Evolutionary conservation across 805 yeast species (phyloP).

Genomic region (Saccharomycopsis sp.): DNA sequence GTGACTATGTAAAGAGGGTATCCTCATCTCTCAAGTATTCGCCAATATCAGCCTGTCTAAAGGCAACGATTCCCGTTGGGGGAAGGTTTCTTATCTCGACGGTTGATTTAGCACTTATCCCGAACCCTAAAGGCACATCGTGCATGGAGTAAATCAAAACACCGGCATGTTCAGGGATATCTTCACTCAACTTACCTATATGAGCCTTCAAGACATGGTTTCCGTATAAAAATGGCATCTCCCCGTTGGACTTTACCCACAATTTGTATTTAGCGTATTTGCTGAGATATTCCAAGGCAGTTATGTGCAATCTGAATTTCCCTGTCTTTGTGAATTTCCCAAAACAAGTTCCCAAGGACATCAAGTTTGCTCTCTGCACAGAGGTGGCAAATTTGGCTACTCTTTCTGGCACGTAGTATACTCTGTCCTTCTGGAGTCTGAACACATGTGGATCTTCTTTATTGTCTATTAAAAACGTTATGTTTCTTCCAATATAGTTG

Average conservation of each 20-base stretch:
- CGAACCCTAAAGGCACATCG: constrained; percentile 92
- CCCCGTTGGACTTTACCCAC: constrained; percentile 97
- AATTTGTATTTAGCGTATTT: constrained; percentile 87
- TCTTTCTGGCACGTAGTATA: constrained; percentile 80
- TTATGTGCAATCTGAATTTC: constrained; percentile 89
- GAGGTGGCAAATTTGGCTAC: constrained; percentile 85
- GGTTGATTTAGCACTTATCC: constrained; percentile 89
- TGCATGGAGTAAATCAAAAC: constrained; percentile 85
- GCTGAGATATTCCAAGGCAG: constrained; percentile 77
- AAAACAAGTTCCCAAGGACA: constrained; percentile 89
- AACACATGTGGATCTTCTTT: constrained; percentile 84
- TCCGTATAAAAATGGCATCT: constrained; percentile 96
- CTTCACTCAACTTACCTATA: constrained; percentile 93
- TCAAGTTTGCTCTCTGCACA: constrained; percentile 79
- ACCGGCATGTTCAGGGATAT: constrained; percentile 97
- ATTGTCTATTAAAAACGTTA: constrained; percentile 78
- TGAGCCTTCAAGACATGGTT: constrained; percentile 96
- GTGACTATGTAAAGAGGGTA: constrained; percentile 68
- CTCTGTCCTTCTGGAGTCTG: constrained; percentile 93
- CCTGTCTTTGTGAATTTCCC: constrained; percentile 98
- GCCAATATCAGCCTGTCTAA: constrained; percentile 96
- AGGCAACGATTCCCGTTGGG: constrained; percentile 92
- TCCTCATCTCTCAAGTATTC: constrained; percentile 98
- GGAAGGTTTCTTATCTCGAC: constrained; percentile 79
- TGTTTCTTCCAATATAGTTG: constrained; percentile 93